Evolutionary conservation across 2,329 filamentous ascomycete genomes (phyloP), one percentile per base, ranked within the genome.

Genomic region (Xylaria sp.): DNA sequence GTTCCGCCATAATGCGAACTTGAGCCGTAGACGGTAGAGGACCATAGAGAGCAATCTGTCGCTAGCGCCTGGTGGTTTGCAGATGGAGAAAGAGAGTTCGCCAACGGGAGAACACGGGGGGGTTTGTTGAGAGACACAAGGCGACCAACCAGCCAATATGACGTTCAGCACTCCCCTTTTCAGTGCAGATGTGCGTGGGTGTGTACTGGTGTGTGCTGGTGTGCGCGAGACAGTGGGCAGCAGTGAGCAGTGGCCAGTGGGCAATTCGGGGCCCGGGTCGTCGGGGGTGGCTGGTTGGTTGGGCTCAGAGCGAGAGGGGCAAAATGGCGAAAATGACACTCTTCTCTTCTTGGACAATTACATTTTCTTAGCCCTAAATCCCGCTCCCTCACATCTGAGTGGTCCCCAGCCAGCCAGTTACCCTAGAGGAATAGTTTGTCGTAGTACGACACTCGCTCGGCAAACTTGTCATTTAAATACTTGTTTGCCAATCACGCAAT

Each of bases 1-100:
- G 82, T 78, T 85, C 83, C 77, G 83, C 81, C 86, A 88, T 88
- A 56, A 59, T 73, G 75, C 67, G 72, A 71, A 70, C 59, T 71
- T 66, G 67, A 67, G 65, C 57, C 55, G 62, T 54, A 63, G 50
- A 66, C 60, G 70, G 57, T 56, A 63, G 69, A 69, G 65, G 68
- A 75, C 68, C 73, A 74, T 72, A 72, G 69, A 72, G 65, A 28
- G 66, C 46, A 44, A 41, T 25, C 31, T 15, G 52, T 60, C 56
- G 56, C 46, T 72, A 63, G 65, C 59, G 72, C 66, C 65, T 70
- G 64, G 71, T 71, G 59, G 50, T 70, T 71, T 63, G 52, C 51
- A 55, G 60, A 54, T 58, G 52, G 59, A 44, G 65, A 9, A 37
- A 10, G 10, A 37, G 34, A 60, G 60, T 41, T 39, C 44, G 61